These are phyloP conservation scores for Manihot esculenta DNA, from an alignment of 441 rosid species.

Conservation along the genomic window DNA sequence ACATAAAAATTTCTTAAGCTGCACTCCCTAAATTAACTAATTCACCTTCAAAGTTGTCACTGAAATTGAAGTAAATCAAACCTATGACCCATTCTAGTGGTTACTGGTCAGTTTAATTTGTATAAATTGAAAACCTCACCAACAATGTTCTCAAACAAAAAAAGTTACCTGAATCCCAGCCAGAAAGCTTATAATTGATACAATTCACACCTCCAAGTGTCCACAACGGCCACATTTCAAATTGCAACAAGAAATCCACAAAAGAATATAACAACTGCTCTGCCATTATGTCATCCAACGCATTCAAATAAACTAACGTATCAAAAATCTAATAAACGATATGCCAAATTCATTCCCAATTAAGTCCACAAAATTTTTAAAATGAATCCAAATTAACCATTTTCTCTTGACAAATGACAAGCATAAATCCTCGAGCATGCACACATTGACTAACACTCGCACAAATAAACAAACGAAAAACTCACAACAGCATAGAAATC, in stretches of 20 bases:
- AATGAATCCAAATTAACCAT: neutral
- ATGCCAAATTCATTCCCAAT: neutral
- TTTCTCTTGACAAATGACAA: neutral
- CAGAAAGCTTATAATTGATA: neutral
- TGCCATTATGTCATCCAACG: neutral
- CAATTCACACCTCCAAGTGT: neutral
- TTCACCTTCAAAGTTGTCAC: neutral
- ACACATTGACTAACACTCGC: neutral
- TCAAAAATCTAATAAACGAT: neutral
- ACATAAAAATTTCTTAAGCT: neutral
- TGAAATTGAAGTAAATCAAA: neutral
- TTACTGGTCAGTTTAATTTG: neutral
- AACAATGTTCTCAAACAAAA: neutral
- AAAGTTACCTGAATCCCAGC: neutral
- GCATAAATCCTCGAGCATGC: neutral
- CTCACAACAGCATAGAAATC: neutral
- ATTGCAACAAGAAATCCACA: neutral
- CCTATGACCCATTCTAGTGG: neutral
- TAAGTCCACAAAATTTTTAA: too few relatives aligned
- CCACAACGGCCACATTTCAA: neutral
- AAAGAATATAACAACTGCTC: too few relatives aligned
- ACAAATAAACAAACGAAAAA: neutral
- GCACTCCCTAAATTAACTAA: neutral
- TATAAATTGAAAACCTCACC: conserved; percentile 3
- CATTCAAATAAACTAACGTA: neutral